Base-by-base conservation (phyloP, 208 protist species). In the Zelonia costaricensis region DNA sequence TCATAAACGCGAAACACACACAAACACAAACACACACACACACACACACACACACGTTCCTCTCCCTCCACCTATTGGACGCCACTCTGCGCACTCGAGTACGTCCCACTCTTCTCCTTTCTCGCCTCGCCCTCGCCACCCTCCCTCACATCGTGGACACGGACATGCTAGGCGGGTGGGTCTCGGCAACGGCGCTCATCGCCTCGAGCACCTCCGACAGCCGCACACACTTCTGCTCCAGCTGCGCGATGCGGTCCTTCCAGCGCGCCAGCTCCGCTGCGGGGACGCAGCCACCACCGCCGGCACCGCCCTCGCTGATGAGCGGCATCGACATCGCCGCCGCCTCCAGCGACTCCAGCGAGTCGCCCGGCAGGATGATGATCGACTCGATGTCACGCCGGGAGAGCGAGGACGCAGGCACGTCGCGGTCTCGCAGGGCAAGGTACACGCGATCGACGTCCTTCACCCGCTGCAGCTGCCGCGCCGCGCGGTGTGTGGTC, bases 361-460 rank as follows among this genome's bases (percentile, higher is more conserved):
- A 47, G 46, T 62, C 63, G 2, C 53, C 64, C 5, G 62, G 62
- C n/a, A 55, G 67, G n/a, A 80, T 45, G 36, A 86, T 35, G 27
- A 84, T 83, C 5, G 62, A 64, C 31, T 71, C 76, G 27, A 91
- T 75, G 42, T 91, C 84, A 36, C 70, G 62, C 6, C 80, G 74
- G 4, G 70, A 76, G 2, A 86, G 76, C 23, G 80, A 78, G 25
- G 80, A 82, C 16, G 80, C 75, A 9, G 59, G 59, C 25, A 73
- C 64, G 47, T 82, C 60, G 33, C 74, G 68, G 35, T 79, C 62
- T 5, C 68, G 74, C 45, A 86, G 62, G 8, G 79, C 64, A 30
- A 76, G 67, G 62, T 77, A 76, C 18, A 86, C 75, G 45, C 64
- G 78, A 27, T 87, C 78, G 10, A 83, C 78, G 27, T 91, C 84